Evolutionary conservation across 2,329 filamentous ascomycete genomes (phyloP).

Genomic region (Colletotrichum sp.): DNA sequence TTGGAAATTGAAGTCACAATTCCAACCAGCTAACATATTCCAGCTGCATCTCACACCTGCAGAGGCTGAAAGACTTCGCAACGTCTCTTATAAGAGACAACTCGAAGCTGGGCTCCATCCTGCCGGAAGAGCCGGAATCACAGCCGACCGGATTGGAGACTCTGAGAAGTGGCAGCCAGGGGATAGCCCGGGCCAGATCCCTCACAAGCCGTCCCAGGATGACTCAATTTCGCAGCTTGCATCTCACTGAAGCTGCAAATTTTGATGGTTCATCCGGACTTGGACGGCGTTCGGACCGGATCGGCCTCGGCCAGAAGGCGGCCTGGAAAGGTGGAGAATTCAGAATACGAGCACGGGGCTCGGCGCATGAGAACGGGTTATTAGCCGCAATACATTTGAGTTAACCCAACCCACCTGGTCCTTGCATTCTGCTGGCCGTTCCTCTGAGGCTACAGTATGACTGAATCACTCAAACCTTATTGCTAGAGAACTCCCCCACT

Average conservation of each 20-base stretch:
- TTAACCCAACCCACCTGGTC: neutral
- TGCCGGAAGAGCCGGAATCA: slow-evolving; percentile 50
- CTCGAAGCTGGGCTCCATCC: slow-evolving; percentile 52
- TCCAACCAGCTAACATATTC: neutral
- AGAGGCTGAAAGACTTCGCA: slow-evolving; percentile 54
- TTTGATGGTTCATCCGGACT: neutral
- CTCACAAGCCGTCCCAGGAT: neutral
- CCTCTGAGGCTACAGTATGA: neutral
- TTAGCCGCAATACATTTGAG: neutral
- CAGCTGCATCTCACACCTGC: slow-evolving; percentile 53
- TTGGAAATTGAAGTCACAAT: neutral
- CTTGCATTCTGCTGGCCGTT: neutral
- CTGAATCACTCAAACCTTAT: neutral
- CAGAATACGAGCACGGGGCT: neutral
- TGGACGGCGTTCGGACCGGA: neutral
- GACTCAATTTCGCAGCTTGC: neutral
- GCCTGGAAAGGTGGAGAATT: neutral
- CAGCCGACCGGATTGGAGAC: slow-evolving; percentile 44
- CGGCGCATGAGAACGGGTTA: neutral
- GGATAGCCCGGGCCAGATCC: neutral
- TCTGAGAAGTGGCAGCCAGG: slow-evolving; percentile 21
- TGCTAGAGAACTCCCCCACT: neutral
- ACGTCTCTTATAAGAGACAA: slow-evolving; percentile 59
- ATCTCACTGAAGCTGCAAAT: neutral
- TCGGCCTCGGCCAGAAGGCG: neutral